A percentile compares a stretch with the other conserved stretches of the same genome.
Conservation (phyloP, 1,139 yeast genomes). For the Zygoascus meyerae region DNA sequence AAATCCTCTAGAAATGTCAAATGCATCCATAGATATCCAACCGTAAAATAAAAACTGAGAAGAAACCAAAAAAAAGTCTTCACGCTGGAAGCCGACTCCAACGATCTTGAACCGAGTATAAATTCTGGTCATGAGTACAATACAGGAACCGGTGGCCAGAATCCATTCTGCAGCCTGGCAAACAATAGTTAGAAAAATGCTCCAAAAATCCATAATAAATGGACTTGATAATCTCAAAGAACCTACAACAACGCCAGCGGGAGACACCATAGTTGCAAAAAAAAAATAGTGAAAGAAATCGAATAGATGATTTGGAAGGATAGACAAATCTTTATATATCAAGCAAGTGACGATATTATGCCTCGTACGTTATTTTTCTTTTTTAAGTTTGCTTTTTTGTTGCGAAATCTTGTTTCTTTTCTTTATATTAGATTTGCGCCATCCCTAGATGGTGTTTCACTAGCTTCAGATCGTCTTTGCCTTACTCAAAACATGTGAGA, state of each 20-base stretch:
- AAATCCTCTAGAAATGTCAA: conserved; percentile 24
- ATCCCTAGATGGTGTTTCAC: no score
- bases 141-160: conserved; percentile 20
- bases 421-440: no score
- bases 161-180: conserved; percentile 25
- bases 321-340: no score
- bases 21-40: conserved; percentile 30
- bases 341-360: no score
- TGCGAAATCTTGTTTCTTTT: no score
- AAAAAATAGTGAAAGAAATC: no score
- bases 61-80: conserved; percentile 25
- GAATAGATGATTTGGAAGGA: no score
- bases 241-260: conserved; percentile 12
- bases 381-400: no score
- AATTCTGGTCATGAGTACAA: conserved; percentile 22
- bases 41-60: conserved; percentile 26
- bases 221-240: not conserved
- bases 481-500: no score
- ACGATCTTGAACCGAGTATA: conserved; percentile 24
- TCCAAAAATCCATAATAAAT: not conserved
- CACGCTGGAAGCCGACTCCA: conserved; percentile 27
- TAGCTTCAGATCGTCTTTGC: no score
- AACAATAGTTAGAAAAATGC: not conserved
- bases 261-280: conserved; percentile 5
- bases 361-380: no score